phyloP scores from a whole-genome alignment of 2,329 filamentous ascomycete species.

The Botrytis byssoidea region DNA sequence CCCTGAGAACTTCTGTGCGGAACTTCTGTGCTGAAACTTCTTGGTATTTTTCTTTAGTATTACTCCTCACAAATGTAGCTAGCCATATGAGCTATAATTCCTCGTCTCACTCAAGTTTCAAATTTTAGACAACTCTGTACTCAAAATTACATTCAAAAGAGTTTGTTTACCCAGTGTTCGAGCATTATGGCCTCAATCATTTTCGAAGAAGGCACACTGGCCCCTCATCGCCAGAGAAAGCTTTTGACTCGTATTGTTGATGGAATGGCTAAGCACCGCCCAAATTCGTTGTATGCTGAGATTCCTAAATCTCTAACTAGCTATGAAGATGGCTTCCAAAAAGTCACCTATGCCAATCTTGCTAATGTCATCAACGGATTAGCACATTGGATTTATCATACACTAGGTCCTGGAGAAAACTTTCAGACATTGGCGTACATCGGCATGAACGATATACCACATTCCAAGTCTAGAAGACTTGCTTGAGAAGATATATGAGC shows the following conservation, averaged over 20 bases:
- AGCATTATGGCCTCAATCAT: too few species aligned
- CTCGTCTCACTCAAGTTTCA: too few species aligned
- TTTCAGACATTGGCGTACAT: neutral
- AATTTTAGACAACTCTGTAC: too few species aligned
- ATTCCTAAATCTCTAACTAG: neutral
- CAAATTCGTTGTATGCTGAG: neutral
- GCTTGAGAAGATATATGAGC: neutral
- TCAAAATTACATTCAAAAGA: too few species aligned
- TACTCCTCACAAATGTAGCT: too few species aligned
- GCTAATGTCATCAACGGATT: neutral
- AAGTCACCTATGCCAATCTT: neutral
- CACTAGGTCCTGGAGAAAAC: neutral
- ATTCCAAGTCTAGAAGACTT: neutral
- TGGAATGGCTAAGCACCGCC: neutral
- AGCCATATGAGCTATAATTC: neutral
- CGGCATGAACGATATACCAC: neutral
- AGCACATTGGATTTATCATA: neutral
- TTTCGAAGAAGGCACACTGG: too few species aligned
- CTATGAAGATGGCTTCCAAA: neutral
- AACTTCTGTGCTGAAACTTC: too few species aligned
- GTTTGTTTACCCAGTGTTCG: too few species aligned
- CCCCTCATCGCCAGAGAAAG: neutral
- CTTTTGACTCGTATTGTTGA: neutral
- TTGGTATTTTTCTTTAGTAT: too few species aligned
- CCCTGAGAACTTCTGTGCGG: too few species aligned